A percentile compares a stretch with the other conserved stretches of the same genome.
These are phyloP conservation scores for Trichoderma aggressivum DNA, from an alignment of 2,329 filamentous ascomycete genomes.

Conservation along the genomic window DNA sequence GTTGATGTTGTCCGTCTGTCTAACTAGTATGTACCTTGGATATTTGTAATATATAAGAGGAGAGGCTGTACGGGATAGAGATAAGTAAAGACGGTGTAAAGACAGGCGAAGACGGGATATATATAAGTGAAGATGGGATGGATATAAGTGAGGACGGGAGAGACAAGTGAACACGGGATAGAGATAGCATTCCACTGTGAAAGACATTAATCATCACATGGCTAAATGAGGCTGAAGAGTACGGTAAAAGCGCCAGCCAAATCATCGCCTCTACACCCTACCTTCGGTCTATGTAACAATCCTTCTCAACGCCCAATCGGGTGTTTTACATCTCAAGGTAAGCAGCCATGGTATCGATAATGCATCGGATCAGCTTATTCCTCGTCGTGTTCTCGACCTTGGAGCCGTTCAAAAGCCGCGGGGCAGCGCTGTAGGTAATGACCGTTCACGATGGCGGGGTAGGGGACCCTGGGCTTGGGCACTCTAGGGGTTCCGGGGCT, in stretches of 20 bases:
- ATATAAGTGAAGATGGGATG: neutral
- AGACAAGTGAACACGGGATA: no score
- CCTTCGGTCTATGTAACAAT: neutral
- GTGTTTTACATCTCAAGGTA: neutral
- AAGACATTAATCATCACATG: neutral
- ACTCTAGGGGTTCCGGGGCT: neutral
- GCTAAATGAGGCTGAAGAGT: neutral
- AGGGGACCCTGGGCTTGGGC: conserved; percentile 31
- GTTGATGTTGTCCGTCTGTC: neutral
- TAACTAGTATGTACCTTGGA: no score
- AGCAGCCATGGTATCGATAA: neutral
- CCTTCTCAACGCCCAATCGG: neutral
- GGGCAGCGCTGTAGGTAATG: conserved; percentile 6
- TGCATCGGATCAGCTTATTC: neutral
- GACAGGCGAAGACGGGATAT: neutral
- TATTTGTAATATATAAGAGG: neutral
- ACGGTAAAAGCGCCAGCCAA: neutral
- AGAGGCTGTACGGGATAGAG: no score
- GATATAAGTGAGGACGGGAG: neutral
- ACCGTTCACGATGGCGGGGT: conserved; percentile 13
- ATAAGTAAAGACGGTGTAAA: neutral
- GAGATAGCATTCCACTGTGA: no score
- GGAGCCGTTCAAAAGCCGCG: neutral
- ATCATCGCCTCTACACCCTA: neutral
- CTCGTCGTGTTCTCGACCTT: neutral